Percentiles rank a stretch among this genome's conserved stretches.
Evolutionary conservation across 495 filamentous ascomycete genomes (phyloP).

Genomic region (Polyplosphaeria fusca): DNA sequence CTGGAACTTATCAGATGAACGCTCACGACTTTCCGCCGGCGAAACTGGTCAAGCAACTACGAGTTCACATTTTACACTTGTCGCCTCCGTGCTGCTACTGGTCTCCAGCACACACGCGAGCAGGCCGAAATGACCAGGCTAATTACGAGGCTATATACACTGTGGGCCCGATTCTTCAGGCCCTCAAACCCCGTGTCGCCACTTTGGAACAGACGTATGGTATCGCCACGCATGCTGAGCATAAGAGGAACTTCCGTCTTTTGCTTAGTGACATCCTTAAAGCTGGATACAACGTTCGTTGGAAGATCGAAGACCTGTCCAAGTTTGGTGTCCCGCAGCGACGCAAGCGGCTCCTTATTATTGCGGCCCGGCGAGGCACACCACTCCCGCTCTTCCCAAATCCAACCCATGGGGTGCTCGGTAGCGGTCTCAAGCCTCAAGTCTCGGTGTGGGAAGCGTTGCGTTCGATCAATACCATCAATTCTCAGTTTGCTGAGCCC

Average conservation of each 20-base stretch:
- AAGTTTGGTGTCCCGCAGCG: constrained; percentile 62
- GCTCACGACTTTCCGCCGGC: constrained; percentile 49
- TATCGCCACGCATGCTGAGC: constrained; percentile 44
- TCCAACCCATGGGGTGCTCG: constrained; percentile 59
- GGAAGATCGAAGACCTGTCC: constrained; percentile 51
- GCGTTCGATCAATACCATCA: too few relatives aligned
- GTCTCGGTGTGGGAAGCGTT: constrained; percentile 17
- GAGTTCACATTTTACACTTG: constrained; percentile 71
- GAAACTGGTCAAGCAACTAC: not conserved
- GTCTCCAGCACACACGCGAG: constrained; percentile 61
- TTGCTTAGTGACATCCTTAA: constrained; percentile 64
- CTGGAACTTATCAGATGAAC: constrained; percentile 44
- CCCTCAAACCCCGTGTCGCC: constrained; percentile 63
- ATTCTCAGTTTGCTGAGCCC: too few relatives aligned
- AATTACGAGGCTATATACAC: constrained; percentile 64
- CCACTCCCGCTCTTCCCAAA: constrained; percentile 64
- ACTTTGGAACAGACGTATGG: constrained; percentile 83
- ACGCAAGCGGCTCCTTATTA: constrained; percentile 65
- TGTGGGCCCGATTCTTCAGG: constrained; percentile 56
- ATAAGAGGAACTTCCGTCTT: constrained; percentile 48
- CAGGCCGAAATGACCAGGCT: constrained; percentile 54
- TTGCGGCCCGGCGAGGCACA: constrained; percentile 81
- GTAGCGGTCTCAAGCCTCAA: constrained; percentile 21
- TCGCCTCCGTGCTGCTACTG: constrained; percentile 84
- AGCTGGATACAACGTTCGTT: constrained; percentile 67